phyloP scores from a whole-genome alignment of 2,329 filamentous ascomycete species.

The Zasmidium angulare region DNA sequence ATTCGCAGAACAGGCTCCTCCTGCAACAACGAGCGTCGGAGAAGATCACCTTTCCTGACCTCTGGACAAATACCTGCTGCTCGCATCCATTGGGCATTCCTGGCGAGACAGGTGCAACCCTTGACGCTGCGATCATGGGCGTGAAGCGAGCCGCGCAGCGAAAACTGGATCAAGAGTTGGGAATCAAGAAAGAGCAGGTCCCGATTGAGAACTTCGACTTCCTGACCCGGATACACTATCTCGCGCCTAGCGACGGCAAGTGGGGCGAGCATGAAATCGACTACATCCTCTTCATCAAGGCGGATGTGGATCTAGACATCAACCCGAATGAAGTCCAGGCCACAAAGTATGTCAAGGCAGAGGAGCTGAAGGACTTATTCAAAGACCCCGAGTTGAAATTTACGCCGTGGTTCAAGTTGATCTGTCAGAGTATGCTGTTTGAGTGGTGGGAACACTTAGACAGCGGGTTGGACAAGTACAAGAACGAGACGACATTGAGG shows the following conservation, averaged over 20 bases:
- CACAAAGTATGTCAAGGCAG: constrained; percentile 77
- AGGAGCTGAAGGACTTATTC: constrained; percentile 83
- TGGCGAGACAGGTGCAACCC: constrained; percentile 80
- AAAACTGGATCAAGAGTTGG: constrained; percentile 92
- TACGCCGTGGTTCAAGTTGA: constrained; percentile 99
- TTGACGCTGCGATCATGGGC: constrained; percentile 77
- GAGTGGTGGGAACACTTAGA: constrained; percentile 94
- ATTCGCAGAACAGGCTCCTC: constrained; percentile 86
- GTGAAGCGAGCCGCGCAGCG: constrained; percentile 90
- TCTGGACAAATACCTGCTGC: constrained; percentile 99
- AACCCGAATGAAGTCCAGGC: constrained; percentile 90
- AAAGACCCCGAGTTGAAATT: constrained; percentile 77
- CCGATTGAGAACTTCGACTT: constrained; percentile 90
- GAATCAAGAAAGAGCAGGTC: constrained; percentile 85
- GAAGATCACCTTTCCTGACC: constrained; percentile 99
- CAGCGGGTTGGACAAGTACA: constrained; percentile 77
- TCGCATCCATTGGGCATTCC: constrained; percentile 92
- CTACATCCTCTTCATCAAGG: constrained; percentile 98
- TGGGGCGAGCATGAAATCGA: constrained; percentile 99
- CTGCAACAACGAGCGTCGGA: constrained; percentile 92
- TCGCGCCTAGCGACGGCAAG: constrained; percentile 92
- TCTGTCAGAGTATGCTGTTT: constrained; percentile 95
- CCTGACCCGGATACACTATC: constrained; percentile 96
- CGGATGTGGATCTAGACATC: constrained; percentile 76
- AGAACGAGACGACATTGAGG: constrained; percentile 81